These are phyloP conservation scores for Quercus suber DNA, from an alignment of 306 rosid species.

Conservation along the genomic window DNA sequence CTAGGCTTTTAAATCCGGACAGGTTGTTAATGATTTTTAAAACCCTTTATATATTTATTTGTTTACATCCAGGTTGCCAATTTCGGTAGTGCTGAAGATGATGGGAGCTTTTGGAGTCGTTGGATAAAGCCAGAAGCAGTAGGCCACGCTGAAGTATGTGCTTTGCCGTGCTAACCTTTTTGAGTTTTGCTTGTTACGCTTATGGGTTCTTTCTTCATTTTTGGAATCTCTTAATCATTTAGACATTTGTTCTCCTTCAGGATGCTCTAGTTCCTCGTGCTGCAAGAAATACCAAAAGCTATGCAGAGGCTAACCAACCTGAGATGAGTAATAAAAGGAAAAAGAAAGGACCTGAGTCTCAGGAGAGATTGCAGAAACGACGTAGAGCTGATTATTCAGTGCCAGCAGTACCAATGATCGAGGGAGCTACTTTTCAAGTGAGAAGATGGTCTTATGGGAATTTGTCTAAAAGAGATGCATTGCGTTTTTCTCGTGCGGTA, in stretches of 20 bases:
- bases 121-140: conserved; percentile 92
- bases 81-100: conserved; percentile 85
- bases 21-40: neutral
- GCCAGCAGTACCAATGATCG: conserved; percentile 80
- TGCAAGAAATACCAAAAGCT: conserved; percentile 86
- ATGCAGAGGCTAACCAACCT: conserved; percentile 75
- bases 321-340: conserved; percentile 84
- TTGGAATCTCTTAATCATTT: conserved; percentile 4
- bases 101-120: conserved; percentile 99
- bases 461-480: conserved; percentile 84
- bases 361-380: conserved; percentile 72
- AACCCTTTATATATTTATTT: neutral
- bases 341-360: conserved; percentile 81
- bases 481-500: conserved; percentile 88
- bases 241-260: conserved; percentile 31
- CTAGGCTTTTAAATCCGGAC: neutral
- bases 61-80: conserved; percentile 72
- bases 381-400: conserved; percentile 69
- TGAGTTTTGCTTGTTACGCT: neutral
- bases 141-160: conserved; percentile 82
- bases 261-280: conserved; percentile 94
- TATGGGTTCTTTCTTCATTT: neutral
- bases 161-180: conserved; percentile 5
- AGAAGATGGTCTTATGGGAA: conserved; percentile 93
- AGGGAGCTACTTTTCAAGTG: conserved; percentile 87